phyloP scores from a whole-genome alignment of 2,329 filamentous ascomycete species.

The Nemania sp. region DNA sequence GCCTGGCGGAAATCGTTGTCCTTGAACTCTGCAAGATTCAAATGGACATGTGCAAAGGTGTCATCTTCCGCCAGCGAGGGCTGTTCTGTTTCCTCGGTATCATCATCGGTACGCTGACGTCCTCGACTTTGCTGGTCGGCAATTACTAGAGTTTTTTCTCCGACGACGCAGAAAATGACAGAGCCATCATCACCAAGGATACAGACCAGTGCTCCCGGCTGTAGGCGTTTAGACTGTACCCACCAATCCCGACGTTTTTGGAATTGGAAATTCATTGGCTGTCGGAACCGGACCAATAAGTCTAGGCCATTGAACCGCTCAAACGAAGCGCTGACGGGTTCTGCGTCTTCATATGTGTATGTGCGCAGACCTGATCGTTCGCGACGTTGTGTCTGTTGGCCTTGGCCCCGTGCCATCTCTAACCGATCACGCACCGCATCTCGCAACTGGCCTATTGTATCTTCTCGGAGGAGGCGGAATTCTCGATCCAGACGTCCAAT shows the following conservation, averaged over 20 bases:
- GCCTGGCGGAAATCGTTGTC: slow-evolving; percentile 30
- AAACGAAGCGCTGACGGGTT: slow-evolving; percentile 42
- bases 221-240: slow-evolving; percentile 53
- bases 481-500: slow-evolving; percentile 57
- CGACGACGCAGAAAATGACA: slow-evolving; percentile 49
- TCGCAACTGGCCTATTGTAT: slow-evolving; percentile 58
- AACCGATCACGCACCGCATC: slow-evolving; percentile 51
- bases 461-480: slow-evolving; percentile 60
- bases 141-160: slow-evolving; percentile 35
- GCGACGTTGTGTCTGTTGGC: slow-evolving; percentile 20
- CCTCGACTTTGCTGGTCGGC: slow-evolving; percentile 20
- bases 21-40: slow-evolving; percentile 39
- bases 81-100: not conserved
- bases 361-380: slow-evolving; percentile 40
- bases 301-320: slow-evolving; percentile 48
- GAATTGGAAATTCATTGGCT: slow-evolving; percentile 43
- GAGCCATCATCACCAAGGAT: slow-evolving; percentile 47
- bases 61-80: slow-evolving; percentile 42
- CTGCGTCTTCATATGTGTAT: slow-evolving; percentile 44
- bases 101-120: not conserved
- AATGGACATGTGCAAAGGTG: slow-evolving; percentile 38
- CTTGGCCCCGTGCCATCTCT: slow-evolving; percentile 37
- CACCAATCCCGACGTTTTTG: slow-evolving; percentile 54
- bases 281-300: slow-evolving; percentile 50
- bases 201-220: slow-evolving; percentile 55